Evolutionary conservation across 108 stramenopile genomes (phyloP).

Genomic region (Chaetoceros tenuissimus): DNA sequence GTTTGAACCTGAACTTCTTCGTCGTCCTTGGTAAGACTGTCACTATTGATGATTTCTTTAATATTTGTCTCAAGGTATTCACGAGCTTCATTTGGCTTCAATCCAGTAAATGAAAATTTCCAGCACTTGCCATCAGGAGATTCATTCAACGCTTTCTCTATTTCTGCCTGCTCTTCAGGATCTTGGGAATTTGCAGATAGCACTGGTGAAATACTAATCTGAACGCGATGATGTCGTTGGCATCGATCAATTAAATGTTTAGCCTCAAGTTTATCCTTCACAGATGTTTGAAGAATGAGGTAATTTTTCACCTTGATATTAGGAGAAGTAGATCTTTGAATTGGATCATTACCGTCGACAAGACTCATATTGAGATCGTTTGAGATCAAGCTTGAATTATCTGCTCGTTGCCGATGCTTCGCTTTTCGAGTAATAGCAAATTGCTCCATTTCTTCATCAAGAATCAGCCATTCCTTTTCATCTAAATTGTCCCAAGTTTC

Average conservation of each 20-base stretch:
- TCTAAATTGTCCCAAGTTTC: constrained; percentile 72
- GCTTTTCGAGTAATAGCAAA: constrained; percentile 68
- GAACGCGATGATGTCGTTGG: constrained; percentile 47
- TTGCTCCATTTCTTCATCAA: constrained; percentile 58
- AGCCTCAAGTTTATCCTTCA: constrained; percentile 45
- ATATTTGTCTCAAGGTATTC: constrained; percentile 49
- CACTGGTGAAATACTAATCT: constrained; percentile 40
- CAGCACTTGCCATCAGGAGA: constrained; percentile 62
- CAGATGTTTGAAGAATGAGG: constrained; percentile 49
- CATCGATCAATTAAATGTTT: constrained; percentile 56
- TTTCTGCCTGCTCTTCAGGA: constrained; percentile 34
- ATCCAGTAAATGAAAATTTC: constrained; percentile 65
- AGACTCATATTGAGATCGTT: constrained; percentile 4
- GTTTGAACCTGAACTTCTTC: background rate
- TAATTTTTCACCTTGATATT: constrained; percentile 39
- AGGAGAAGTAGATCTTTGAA: constrained; percentile 18
- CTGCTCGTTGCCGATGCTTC: background rate
- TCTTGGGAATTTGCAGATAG: constrained; percentile 12
- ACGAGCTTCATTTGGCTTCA: constrained; percentile 40
- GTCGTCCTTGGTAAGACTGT: background rate
- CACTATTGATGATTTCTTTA: constrained; percentile 4
- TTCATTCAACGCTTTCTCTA: constrained; percentile 33
- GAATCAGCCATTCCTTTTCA: constrained; percentile 73
- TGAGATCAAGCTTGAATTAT: constrained; percentile 8
- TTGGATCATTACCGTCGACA: constrained; percentile 13